Evolutionary conservation across 1,284 basidiomycete species (phyloP), one percentile per base, ranked within the genome.

Genomic region (Trichosporon sp.): DNA sequence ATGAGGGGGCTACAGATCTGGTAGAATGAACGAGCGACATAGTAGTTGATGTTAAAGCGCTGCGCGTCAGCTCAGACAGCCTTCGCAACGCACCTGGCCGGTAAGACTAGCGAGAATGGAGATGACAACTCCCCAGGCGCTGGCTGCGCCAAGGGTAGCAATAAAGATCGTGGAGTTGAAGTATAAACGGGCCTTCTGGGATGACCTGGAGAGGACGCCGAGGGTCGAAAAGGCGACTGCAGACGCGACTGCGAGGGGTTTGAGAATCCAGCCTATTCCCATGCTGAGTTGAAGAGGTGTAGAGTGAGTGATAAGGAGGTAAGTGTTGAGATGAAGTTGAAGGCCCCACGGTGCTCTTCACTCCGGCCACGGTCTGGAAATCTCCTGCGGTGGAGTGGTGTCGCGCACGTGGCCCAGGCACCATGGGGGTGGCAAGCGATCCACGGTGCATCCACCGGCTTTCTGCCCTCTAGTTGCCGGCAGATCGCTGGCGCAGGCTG

Each of bases 1-100:
- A 95, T 80, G 2, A 90, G 80, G 13, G 88, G 87, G 44, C 88
- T 87, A 60, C 89, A 88, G 68, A 93, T 74, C 65, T 81, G 77
- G 85, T 96, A 94, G 85, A 99, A 98, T 56, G 87, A 88, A 65
- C 92, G 85, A 2, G 94, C 96, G 51, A 96, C 91, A 73, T 92
- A 85, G 76, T 87, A 91, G 84, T 96, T 93, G 76, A 92, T 92
- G 81, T 98, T 92, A 79, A 90, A 89, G 21, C 91, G 86, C 77
- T 89, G 86, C 8, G 38, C 9, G 64, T 66, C 42, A 69, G 68
- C 2, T 32, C 12, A n/a, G 29, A 4, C 21, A 23, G 31, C 63
- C 58, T 31, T 25, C 31, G 18, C 51, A 60, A 72, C 81, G 73
- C 62, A 83, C 77, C 79, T 85, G 78, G 18, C 95, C 94, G 8